Percentiles rank a stretch among this genome's conserved stretches.
Evolutionary conservation across 768 basidiomycete genomes (phyloP).

Genomic region (Kwoniella mangroviensis): DNA sequence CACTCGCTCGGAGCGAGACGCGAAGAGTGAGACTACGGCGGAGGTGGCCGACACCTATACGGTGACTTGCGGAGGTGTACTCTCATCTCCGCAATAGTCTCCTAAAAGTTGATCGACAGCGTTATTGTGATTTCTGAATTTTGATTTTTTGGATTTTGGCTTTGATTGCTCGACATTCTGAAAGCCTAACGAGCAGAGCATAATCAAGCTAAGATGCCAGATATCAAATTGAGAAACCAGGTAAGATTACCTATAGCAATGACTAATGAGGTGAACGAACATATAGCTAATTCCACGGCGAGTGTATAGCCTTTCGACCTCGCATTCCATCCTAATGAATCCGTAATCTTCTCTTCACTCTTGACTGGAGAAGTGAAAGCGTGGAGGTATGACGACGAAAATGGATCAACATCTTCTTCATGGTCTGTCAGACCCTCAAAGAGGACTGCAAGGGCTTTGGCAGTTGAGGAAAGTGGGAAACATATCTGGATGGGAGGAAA

Average conservation of each 20-base stretch:
- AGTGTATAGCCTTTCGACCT: slow-evolving; percentile 83
- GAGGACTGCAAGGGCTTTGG: slow-evolving; percentile 77
- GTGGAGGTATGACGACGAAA: slow-evolving; percentile 73
- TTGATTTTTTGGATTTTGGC: neutral
- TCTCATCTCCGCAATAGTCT: neutral
- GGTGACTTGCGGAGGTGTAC: neutral
- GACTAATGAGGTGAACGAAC: no score
- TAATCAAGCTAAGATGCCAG: slow-evolving; percentile 37
- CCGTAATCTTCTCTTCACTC: slow-evolving; percentile 71
- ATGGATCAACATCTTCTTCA: slow-evolving; percentile 40
- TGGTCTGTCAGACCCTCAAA: slow-evolving; percentile 78
- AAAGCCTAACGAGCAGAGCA: neutral
- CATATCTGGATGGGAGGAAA: slow-evolving; percentile 81
- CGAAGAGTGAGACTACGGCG: neutral
- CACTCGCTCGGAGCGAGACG: neutral
- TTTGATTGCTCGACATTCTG: neutral
- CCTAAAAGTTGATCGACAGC: neutral
- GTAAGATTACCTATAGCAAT: no score
- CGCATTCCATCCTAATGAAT: slow-evolving; percentile 75
- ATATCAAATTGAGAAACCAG: slow-evolving; percentile 55
- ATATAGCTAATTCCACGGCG: no score
- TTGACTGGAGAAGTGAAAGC: slow-evolving; percentile 83
- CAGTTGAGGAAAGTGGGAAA: slow-evolving; percentile 70
- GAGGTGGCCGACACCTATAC: neutral
- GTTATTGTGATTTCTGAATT: neutral